These are phyloP conservation scores for Termitomyces heimii DNA, from an alignment of 768 basidiomycete species.

Conservation along the genomic window DNA sequence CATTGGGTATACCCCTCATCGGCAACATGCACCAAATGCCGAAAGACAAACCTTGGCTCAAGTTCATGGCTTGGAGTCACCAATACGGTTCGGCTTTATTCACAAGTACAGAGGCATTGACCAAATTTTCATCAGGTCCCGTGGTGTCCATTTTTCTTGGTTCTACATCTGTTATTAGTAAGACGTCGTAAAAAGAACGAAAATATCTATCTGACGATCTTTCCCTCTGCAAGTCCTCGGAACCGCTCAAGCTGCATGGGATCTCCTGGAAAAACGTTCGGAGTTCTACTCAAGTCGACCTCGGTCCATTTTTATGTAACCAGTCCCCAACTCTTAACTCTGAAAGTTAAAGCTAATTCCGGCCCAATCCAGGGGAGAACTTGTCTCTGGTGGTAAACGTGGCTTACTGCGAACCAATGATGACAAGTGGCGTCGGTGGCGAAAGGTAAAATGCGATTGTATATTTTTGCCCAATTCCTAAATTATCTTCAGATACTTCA, in stretches of 20 bases:
- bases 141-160: slow-evolving; percentile 36
- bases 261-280: slow-evolving; percentile 41
- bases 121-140: slow-evolving; percentile 22
- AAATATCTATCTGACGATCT: not conserved
- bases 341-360: not conserved
- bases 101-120: not conserved
- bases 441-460: slow-evolving; percentile 24
- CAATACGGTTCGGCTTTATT: slow-evolving; percentile 30
- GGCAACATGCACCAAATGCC: slow-evolving; percentile 44
- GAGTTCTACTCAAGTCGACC: slow-evolving; percentile 42
- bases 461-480: not conserved
- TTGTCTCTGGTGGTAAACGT: slow-evolving; percentile 39
- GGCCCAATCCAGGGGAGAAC: slow-evolving; percentile 28
- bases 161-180: slow-evolving; percentile 35
- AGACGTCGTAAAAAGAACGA: not conserved
- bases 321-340: not conserved
- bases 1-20: slow-evolving; percentile 35
- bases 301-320: slow-evolving; percentile 36
- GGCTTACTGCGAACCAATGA: slow-evolving; percentile 39
- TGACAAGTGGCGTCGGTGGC: slow-evolving; percentile 41
- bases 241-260: slow-evolving; percentile 40
- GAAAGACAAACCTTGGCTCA: slow-evolving; percentile 38
- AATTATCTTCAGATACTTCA: slow-evolving; percentile 31
- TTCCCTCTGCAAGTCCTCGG: slow-evolving; percentile 28
- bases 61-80: slow-evolving; percentile 40